A percentile compares a stretch with the other conserved stretches of the same genome.
phyloP scores from a whole-genome alignment of 768 basidiomycete species.

The Grammothele lineata region DNA sequence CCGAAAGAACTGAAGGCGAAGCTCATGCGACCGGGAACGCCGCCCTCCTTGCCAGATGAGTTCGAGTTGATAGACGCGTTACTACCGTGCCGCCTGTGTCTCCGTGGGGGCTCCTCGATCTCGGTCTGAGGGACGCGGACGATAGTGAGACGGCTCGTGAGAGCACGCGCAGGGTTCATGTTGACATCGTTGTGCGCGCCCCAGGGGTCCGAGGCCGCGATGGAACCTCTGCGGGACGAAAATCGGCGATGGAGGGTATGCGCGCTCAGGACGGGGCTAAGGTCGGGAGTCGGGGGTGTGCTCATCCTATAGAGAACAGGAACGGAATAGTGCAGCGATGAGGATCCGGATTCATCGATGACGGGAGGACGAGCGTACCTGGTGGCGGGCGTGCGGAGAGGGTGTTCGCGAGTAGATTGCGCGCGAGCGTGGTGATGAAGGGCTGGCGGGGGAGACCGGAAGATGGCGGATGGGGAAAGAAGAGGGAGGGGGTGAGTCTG shows the following conservation, averaged over 20 bases:
- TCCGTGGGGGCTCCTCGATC: conserved; percentile 32
- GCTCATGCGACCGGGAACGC: conserved; percentile 36
- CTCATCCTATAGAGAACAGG: conserved; percentile 14
- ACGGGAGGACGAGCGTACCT: conserved; percentile 1
- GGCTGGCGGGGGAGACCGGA: too few species aligned
- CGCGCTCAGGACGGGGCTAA: conserved; percentile 21
- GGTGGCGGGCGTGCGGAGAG: background rate
- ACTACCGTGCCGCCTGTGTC: conserved; percentile 29
- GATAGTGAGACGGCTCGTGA: conserved; percentile 68
- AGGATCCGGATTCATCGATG: conserved; percentile 9
- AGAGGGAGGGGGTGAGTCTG: too few species aligned
- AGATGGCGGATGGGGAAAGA: too few species aligned
- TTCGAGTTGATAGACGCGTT: conserved; percentile 27
- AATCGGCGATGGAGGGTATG: conserved; percentile 32
- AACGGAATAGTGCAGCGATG: conserved; percentile 2
- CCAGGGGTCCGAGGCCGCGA: conserved; percentile 65
- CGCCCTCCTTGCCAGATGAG: conserved; percentile 24
- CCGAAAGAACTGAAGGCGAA: conserved; percentile 70
- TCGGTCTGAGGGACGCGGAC: conserved; percentile 50
- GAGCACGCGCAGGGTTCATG: conserved; percentile 47
- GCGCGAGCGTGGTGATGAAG: too few species aligned
- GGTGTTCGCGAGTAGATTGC: conserved; percentile 9
- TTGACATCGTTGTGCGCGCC: conserved; percentile 51
- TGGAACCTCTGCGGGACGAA: conserved; percentile 60
- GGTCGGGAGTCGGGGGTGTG: conserved; percentile 15